Percentiles rank a stretch among this genome's conserved stretches.
phyloP scores from a whole-genome alignment of 768 basidiomycete species.

The Calocybe cyanea region DNA sequence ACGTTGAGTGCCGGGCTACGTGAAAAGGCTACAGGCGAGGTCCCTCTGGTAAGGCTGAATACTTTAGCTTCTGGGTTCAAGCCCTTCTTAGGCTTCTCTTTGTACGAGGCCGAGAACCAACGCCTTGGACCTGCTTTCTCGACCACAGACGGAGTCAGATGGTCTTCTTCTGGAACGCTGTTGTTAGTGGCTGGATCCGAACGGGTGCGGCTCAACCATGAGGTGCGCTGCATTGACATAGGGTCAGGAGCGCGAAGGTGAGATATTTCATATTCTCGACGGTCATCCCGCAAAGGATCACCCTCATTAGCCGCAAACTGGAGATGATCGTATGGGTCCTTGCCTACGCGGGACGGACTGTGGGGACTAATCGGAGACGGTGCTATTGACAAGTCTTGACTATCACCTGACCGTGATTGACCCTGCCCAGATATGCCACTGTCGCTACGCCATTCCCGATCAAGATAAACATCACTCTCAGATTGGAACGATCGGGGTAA shows the following conservation, averaged over 20 bases:
- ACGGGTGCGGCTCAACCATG: slow-evolving; percentile 27
- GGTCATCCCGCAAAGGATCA: slow-evolving; percentile 19
- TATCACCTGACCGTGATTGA: slow-evolving; percentile 7
- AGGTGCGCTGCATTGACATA: slow-evolving; percentile 27
- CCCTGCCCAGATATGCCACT: slow-evolving; percentile 9
- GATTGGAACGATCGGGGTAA: slow-evolving; percentile 47
- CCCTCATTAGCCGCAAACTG: slow-evolving; percentile 24
- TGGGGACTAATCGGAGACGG: slow-evolving; percentile 23
- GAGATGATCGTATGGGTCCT: slow-evolving; percentile 47
- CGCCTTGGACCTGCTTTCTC: slow-evolving; percentile 36
- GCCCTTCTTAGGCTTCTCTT: slow-evolving; percentile 55
- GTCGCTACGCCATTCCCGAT: slow-evolving; percentile 45
- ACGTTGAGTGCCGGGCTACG: slow-evolving; percentile 11
- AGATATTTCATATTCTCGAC: slow-evolving; percentile 14
- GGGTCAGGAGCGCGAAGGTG: slow-evolving; percentile 14
- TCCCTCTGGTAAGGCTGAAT: slow-evolving; percentile 53
- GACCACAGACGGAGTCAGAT: slow-evolving; percentile 7
- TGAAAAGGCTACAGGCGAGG: slow-evolving; percentile 17
- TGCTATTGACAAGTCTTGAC: slow-evolving; percentile 22
- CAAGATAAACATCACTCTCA: slow-evolving; percentile 48
- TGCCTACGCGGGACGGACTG: slow-evolving; percentile 22
- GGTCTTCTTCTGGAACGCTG: slow-evolving; percentile 11
- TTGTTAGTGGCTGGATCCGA: slow-evolving; percentile 29
- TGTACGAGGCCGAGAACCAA: slow-evolving; percentile 42
- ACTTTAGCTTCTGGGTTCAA: slow-evolving; percentile 87